Percentiles rank a stretch among this genome's conserved stretches.
phyloP scores from a whole-genome alignment of 345 rosid genomes.

The Aquilaria malaccensis region DNA sequence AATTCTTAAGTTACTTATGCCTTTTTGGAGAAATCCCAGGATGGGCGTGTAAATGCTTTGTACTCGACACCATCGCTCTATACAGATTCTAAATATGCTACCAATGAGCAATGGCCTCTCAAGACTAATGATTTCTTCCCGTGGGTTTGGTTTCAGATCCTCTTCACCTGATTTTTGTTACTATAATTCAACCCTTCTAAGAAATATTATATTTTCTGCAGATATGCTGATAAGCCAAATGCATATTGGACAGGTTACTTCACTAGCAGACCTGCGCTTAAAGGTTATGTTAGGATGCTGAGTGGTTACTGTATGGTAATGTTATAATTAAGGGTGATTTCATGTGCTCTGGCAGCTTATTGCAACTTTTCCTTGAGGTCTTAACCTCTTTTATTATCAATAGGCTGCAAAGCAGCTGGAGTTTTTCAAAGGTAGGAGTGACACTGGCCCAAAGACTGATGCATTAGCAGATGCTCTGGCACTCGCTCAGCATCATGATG shows the following conservation, averaged over 20 bases:
- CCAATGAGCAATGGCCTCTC: slow-evolving; percentile 78
- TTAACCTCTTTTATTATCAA: slow-evolving; percentile 13
- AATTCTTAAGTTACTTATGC: slow-evolving; percentile 11
- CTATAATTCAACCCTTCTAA: not conserved
- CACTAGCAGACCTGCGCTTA: slow-evolving; percentile 83
- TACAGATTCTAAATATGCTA: slow-evolving; percentile 77
- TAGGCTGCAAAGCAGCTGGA: slow-evolving; percentile 89
- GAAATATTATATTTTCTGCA: slow-evolving; percentile 20
- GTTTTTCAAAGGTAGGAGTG: slow-evolving; percentile 59
- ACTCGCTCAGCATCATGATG: slow-evolving; percentile 98
- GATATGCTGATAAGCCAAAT: slow-evolving; percentile 89
- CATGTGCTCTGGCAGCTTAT: not conserved
- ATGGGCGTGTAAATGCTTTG: slow-evolving; percentile 88
- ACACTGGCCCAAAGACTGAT: slow-evolving; percentile 59
- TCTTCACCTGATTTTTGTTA: not conserved
- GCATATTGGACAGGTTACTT: slow-evolving; percentile 98
- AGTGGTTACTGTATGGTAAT: slow-evolving; percentile 85
- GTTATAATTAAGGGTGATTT: slow-evolving; percentile 1
- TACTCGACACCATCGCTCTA: slow-evolving; percentile 89
- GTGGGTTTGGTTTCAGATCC: slow-evolving; percentile 38
- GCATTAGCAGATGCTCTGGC: slow-evolving; percentile 79
- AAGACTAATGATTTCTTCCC: slow-evolving; percentile 92
- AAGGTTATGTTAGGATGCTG: slow-evolving; percentile 71
- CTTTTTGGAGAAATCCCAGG: slow-evolving; percentile 37
- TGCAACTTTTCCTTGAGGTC: not conserved